phyloP scores from a whole-genome alignment of 2,329 filamentous ascomycete genomes.

The Colletotrichum higginsianum region DNA sequence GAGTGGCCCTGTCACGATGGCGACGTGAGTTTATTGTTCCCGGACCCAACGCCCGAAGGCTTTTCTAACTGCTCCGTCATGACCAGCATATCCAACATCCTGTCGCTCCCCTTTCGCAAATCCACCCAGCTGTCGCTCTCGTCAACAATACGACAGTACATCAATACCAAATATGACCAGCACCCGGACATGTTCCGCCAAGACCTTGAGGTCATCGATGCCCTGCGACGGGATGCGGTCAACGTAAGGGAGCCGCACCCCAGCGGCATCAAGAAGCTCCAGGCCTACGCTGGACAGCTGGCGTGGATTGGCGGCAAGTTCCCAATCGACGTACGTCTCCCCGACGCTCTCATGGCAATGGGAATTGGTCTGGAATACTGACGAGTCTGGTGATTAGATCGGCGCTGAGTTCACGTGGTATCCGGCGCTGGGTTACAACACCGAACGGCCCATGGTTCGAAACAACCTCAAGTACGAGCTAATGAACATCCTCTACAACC shows the following conservation, averaged over 20 bases:
- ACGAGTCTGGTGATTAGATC: constrained; percentile 68
- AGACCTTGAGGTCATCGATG: constrained; percentile 88
- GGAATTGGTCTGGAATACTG: background rate
- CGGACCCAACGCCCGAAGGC: too few species aligned
- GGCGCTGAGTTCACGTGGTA: constrained; percentile 98
- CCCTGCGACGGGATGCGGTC: constrained; percentile 86
- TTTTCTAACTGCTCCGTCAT: background rate
- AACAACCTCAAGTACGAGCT: constrained; percentile 86
- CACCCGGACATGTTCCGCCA: constrained; percentile 96
- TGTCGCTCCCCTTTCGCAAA: constrained; percentile 89
- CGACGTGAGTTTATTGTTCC: constrained; percentile 45
- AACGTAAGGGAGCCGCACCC: constrained; percentile 90
- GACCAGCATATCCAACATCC: constrained; percentile 67
- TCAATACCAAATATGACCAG: constrained; percentile 98
- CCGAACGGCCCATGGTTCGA: constrained; percentile 76
- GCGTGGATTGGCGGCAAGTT: constrained; percentile 97
- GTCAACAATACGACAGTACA: constrained; percentile 91
- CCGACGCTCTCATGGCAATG: constrained; percentile 19
- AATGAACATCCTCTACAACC: constrained; percentile 92
- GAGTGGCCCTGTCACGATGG: constrained; percentile 43
- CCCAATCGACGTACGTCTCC: constrained; percentile 82
- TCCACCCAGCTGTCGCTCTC: constrained; percentile 85
- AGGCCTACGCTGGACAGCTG: constrained; percentile 91
- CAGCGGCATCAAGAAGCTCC: constrained; percentile 89
- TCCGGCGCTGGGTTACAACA: constrained; percentile 91